Base-by-base conservation (phyloP, 306 rosid genomes). In the Casuarina glauca region DNA sequence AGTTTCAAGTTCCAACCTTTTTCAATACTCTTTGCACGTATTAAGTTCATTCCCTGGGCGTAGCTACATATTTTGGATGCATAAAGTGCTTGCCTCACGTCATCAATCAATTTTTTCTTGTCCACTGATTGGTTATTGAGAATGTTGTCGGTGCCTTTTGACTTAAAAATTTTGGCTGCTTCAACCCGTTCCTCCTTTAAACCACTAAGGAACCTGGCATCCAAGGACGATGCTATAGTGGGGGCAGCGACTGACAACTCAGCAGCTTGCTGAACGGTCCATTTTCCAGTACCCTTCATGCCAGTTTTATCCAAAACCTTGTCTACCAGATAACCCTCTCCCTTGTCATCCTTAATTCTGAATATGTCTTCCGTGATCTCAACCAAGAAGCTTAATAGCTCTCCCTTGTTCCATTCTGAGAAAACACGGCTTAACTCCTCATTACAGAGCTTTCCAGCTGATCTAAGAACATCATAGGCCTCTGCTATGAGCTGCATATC, bases 221-320 rank as follows among this genome's bases (percentile, higher is more conserved):
- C 98, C 89, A 93, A 84, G 38, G 98, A 93, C 73, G 98, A 84
- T 78, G 87, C 97, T 76, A 93, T 93, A 66, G 98, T 93, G 62
- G 96, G 98, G 78, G 97, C 97, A 66, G 98, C 91, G 86, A 93
- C 84, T 13, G 97, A 93, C 74, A 93, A 87, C 46, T 93, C 98
- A 58, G 98, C 98, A 57, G 98, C 97, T 87, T 93, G 98, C 86
- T 93, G 98, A 66, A 93, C 98, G 9, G 97, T 91, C 97, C 98
- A 93, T 87, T 90, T 93, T 72, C 97, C 98, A 52, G 97, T 91
- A 58, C 96, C 98, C 89, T 93, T 93, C 97, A 93, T 91, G 80
- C 98, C 97, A 4, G 98, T 93, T 82, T 93, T 93, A 88, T 93
- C 98, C 76, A 93, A 84, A 76, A 93, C 96, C 84, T 93, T 91